Conservation (phyloP, 345 rosid species). For the Hirschfeldia incana region DNA sequence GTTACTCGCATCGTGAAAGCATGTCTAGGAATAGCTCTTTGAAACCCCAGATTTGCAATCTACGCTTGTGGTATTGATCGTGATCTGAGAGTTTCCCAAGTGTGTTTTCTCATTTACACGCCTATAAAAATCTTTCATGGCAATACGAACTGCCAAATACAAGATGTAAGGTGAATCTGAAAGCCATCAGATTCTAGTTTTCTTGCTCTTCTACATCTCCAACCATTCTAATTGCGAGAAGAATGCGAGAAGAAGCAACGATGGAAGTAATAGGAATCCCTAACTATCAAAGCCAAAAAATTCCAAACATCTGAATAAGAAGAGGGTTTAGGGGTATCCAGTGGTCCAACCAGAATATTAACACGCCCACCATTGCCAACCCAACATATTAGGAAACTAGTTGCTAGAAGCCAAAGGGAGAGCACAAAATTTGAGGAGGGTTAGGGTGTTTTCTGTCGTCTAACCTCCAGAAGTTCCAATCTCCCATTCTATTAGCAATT, state of each 20-base stretch:
- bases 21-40: conserved; percentile 1
- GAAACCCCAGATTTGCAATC: neutral
- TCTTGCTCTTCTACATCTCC: neutral
- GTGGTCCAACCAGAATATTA: neutral
- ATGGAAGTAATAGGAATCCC: neutral
- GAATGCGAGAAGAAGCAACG: neutral
- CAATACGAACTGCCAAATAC: neutral
- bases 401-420: neutral
- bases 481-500: neutral
- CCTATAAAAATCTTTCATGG: neutral
- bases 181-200: neutral
- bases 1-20: neutral
- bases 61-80: neutral
- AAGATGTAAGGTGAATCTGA: neutral
- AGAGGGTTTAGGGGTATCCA: neutral
- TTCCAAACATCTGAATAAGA: neutral
- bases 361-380: neutral
- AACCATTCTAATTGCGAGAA: neutral
- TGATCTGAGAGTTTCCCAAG: neutral
- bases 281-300: neutral
- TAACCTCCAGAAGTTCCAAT: neutral
- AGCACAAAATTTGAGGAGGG: neutral
- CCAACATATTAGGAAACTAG: neutral
- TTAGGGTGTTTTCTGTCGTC: neutral
- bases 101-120: neutral